phyloP scores from a whole-genome alignment of 176 grass and related monocot species.

The Saccharum officinarum region DNA sequence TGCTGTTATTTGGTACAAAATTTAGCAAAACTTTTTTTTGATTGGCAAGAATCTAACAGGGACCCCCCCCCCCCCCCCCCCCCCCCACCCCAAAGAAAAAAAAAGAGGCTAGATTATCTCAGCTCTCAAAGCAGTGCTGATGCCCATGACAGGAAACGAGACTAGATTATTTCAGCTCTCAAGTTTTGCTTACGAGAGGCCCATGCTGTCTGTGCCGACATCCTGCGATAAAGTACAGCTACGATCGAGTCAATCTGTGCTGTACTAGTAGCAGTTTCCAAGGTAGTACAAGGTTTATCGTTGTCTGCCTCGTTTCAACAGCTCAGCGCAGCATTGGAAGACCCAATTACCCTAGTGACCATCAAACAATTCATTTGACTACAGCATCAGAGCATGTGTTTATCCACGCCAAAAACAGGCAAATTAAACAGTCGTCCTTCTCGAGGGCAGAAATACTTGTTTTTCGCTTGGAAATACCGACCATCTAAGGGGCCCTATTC shows the following conservation, averaged over 20 bases:
- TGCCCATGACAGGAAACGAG: too few relatives aligned
- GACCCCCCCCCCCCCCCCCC: too few relatives aligned
- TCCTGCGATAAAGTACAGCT: not conserved
- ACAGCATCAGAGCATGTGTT: not conserved
- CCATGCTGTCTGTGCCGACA: not conserved
- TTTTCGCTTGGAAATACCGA: conserved; percentile 15
- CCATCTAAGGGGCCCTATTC: not conserved
- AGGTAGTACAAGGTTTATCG: conserved; percentile 24
- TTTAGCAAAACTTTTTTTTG: not conserved
- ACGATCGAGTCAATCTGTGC: not conserved
- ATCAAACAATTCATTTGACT: not conserved
- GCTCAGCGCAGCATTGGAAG: not conserved
- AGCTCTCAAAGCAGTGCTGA: too few relatives aligned
- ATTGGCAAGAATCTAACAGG: too few relatives aligned
- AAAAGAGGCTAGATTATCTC: too few relatives aligned
- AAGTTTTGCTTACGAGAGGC: too few relatives aligned
- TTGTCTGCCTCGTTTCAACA: conserved; percentile 5
- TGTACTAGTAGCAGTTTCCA: not conserved
- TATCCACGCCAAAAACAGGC: not conserved
- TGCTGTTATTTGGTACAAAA: not conserved
- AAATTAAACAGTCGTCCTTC: not conserved
- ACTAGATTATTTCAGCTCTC: too few relatives aligned
- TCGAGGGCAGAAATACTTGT: not conserved
- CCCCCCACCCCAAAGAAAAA: too few relatives aligned
- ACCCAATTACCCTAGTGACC: not conserved